These are phyloP conservation scores for Dipodascopsis uninucleata DNA, from an alignment of 805 yeast genomes.

Conservation along the genomic window DNA sequence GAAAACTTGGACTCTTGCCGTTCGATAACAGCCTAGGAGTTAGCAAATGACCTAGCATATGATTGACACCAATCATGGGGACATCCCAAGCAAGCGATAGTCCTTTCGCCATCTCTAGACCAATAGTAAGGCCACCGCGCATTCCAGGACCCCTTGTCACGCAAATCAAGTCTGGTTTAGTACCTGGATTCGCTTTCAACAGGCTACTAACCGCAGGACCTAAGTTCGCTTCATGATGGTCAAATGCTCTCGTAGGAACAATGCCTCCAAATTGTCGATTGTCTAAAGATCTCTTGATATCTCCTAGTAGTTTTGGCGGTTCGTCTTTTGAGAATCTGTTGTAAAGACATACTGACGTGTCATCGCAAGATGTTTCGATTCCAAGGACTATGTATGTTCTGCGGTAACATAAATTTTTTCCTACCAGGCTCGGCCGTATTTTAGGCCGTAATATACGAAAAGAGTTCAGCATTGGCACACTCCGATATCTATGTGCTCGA, in stretches of 20 bases:
- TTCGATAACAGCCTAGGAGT: conserved; percentile 52
- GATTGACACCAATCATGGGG: conserved; percentile 89
- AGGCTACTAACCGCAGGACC: conserved; percentile 53
- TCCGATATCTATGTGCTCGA: too few species aligned
- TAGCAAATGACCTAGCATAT: conserved; percentile 89
- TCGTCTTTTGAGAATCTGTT: conserved; percentile 43
- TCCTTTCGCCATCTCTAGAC: conserved; percentile 83
- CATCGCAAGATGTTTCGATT: conserved; percentile 92
- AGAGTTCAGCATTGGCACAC: too few species aligned
- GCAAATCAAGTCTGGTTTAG: conserved; percentile 66
- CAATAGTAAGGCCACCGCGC: conserved; percentile 82
- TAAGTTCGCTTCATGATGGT: conserved; percentile 64
- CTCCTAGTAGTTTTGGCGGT: conserved; percentile 53
- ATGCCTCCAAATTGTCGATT: conserved; percentile 62
- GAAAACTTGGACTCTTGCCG: conserved; percentile 60
- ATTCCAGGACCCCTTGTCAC: conserved; percentile 97
- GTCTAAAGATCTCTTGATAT: conserved; percentile 61
- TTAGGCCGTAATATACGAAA: too few species aligned
- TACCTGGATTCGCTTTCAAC: conserved; percentile 29
- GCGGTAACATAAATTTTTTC: neutral
- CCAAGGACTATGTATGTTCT: conserved; percentile 54
- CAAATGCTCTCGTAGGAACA: conserved; percentile 77
- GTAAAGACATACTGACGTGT: conserved; percentile 80
- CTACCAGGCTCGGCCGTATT: too few species aligned
- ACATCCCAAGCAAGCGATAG: conserved; percentile 69